Base-by-base conservation (phyloP, 176 grass and related monocot genomes). In the Poa annua region DNA sequence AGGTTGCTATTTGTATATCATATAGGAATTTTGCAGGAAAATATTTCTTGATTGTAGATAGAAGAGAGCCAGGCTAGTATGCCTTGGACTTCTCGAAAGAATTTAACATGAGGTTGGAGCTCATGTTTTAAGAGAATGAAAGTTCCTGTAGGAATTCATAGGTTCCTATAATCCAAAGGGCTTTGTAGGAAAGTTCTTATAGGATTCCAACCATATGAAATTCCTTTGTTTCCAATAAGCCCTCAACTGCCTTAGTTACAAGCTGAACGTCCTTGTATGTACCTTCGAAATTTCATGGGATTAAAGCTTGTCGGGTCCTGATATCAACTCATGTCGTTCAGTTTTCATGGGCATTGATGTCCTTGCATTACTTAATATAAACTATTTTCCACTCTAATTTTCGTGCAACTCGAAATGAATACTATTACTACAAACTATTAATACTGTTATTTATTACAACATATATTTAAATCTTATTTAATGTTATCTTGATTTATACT, bases 301-400 rank as follows among this genome's bases (percentile, higher is more conserved):
- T 81, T 13, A 29, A 71, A 13, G 35, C 34, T 71, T 42, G 9
- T 81, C 6, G 29, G 20, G 20, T 76, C 47, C 21, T 41, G 15
- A 36, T 13, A 25, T 66, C 47, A 53, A 32, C 33, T 16, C 15
- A 1, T 44, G 33, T 76, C 14, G 5, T 51, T 53, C 33, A 64
- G 20, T 63, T 69, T 66, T 24, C 2, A 22, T 4, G 4, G 69
- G 3, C 60, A 81, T 87, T 19, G 3, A 17, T 14, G 22, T 35
- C 74, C 68, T 75, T 67, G 41, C 74, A 14, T 85, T 71, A 7
- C 50, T 72, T 60, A 39, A 16, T 62, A 33, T 62, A 33, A 12
- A 78, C 53, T 84, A n/a, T 66, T n/a, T 65, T 21, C 12, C 42
- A 13, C 21, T 52, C 71, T 17, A 63, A 4, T 71, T 82, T 36